Conservation (phyloP, 1,284 basidiomycete species). For the Clitocybe nebularis region DNA sequence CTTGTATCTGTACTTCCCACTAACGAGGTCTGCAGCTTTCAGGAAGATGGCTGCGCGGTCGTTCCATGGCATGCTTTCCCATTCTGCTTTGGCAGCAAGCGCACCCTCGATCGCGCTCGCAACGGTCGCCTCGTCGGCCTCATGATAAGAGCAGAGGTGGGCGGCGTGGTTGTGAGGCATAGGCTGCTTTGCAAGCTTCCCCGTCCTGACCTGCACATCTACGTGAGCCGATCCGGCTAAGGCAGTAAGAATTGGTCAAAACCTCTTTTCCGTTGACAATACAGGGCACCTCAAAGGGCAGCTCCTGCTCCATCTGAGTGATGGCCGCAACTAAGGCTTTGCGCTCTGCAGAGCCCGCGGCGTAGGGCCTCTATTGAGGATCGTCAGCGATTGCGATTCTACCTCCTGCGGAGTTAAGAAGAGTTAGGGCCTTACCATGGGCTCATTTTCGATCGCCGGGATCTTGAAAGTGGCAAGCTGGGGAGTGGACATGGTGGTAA, state of each 20-base stretch:
- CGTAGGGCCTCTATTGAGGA: conserved; percentile 55
- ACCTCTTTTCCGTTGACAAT: conserved; percentile 90
- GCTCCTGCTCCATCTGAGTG: conserved; percentile 73
- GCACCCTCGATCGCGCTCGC: conserved; percentile 84
- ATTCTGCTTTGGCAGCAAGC: conserved; percentile 80
- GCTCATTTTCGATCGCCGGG: conserved; percentile 85
- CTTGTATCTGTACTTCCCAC: conserved; percentile 92
- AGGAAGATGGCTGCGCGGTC: conserved; percentile 98
- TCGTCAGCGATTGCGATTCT: conserved; percentile 2
- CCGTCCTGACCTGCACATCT: conserved; percentile 71
- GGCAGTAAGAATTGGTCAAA: conserved; percentile 26
- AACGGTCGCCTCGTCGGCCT: conserved; percentile 80
- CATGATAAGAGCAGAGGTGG: conserved; percentile 84
- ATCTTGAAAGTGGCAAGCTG: conserved; percentile 83
- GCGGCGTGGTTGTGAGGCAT: conserved; percentile 83
- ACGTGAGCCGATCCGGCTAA: conserved; percentile 1
- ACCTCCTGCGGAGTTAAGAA: conserved; percentile 1
- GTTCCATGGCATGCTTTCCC: conserved; percentile 95
- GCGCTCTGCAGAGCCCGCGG: conserved; percentile 79
- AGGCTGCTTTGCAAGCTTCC: conserved; percentile 74
- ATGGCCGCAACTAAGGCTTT: conserved; percentile 73
- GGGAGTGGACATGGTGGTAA: conserved; percentile 47
- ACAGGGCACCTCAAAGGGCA: conserved; percentile 90
- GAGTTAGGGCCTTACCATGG: conserved; percentile 59
- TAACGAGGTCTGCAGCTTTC: conserved; percentile 92